These are phyloP conservation scores for Penicillium glabrum DNA, from an alignment of 2,329 filamentous ascomycete genomes.

Conservation along the genomic window DNA sequence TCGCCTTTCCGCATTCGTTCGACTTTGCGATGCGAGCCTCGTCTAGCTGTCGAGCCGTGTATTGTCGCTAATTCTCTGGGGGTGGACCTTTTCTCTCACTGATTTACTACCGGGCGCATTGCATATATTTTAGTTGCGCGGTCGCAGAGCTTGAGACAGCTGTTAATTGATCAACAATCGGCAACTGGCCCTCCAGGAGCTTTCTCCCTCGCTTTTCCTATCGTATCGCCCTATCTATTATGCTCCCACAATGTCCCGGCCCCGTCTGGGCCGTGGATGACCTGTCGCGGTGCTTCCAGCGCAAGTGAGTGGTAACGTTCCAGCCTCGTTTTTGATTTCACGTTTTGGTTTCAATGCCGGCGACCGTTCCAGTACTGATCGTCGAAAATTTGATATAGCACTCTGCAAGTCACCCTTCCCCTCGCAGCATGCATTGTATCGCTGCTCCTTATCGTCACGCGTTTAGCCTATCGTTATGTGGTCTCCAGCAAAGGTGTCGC, in stretches of 20 bases:
- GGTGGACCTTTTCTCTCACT: not conserved
- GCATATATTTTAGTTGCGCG: not conserved
- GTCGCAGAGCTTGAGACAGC: not conserved
- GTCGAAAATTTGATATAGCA: constrained; percentile 51
- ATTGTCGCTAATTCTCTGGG: constrained; percentile 17
- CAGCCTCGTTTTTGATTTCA: not conserved
- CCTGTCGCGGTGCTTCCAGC: constrained; percentile 62
- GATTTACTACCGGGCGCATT: not conserved
- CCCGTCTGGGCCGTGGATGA: constrained; percentile 63
- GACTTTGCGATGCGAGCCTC: constrained; percentile 27
- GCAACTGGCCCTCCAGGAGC: constrained; percentile 5
- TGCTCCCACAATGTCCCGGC: constrained; percentile 59
- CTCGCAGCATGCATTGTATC: constrained; percentile 70
- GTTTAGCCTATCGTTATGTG: constrained; percentile 56
- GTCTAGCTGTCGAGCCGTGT: constrained; percentile 20
- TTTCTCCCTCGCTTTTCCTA: constrained; percentile 7
- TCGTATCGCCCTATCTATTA: constrained; percentile 26
- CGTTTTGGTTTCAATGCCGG: not conserved
- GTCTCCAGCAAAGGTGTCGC: constrained; percentile 54
- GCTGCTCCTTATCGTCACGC: constrained; percentile 62
- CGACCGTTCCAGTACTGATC: constrained; percentile 16
- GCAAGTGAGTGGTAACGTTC: constrained; percentile 44
- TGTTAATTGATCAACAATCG: not conserved
- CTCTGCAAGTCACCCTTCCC: constrained; percentile 77
- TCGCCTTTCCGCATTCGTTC: constrained; percentile 12